Conservation (phyloP, 2,329 filamentous ascomycete genomes). For the Torrubiella hemipterigena region DNA sequence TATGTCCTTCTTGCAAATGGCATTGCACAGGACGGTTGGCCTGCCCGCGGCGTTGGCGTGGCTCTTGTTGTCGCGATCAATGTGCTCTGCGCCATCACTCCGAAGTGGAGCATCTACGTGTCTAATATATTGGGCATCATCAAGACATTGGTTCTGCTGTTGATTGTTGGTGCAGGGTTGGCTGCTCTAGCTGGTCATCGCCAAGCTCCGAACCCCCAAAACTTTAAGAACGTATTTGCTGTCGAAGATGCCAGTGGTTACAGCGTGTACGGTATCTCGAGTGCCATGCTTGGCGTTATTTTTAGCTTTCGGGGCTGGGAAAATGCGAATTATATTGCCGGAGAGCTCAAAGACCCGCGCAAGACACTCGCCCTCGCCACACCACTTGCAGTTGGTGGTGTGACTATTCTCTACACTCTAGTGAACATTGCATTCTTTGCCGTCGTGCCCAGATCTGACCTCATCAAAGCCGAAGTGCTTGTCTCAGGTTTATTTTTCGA, state of each 20-base stretch:
- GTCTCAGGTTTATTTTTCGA: conserved; percentile 50
- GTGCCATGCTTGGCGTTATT: conserved; percentile 44
- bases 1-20: conserved; percentile 45
- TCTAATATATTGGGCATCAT: conserved; percentile 48
- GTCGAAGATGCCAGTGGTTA: conserved; percentile 30
- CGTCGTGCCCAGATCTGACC: conserved; percentile 44
- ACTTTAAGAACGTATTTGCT: conserved; percentile 44
- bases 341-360: conserved; percentile 42
- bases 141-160: conserved; percentile 46
- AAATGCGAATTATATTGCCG: conserved; percentile 50
- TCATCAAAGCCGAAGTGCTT: conserved; percentile 45
- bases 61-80: conserved; percentile 42
- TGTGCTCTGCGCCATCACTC: conserved; percentile 35
- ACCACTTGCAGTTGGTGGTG: conserved; percentile 43
- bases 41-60: conserved; percentile 42
- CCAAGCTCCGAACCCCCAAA: conserved; percentile 35
- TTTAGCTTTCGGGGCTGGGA: conserved; percentile 55
- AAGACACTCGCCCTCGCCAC: conserved; percentile 43
- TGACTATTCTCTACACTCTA: conserved; percentile 49
- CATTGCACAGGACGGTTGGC: conserved; percentile 42
- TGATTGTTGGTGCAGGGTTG: conserved; percentile 50
- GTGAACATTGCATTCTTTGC: conserved; percentile 57
- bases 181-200: conserved; percentile 40
- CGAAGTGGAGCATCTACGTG: conserved; percentile 46
- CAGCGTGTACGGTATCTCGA: conserved; percentile 41